Percentiles rank a stretch among this genome's conserved stretches.
Evolutionary conservation across 2,329 filamentous ascomycete species (phyloP).

Genomic region (Neurospora sp.): DNA sequence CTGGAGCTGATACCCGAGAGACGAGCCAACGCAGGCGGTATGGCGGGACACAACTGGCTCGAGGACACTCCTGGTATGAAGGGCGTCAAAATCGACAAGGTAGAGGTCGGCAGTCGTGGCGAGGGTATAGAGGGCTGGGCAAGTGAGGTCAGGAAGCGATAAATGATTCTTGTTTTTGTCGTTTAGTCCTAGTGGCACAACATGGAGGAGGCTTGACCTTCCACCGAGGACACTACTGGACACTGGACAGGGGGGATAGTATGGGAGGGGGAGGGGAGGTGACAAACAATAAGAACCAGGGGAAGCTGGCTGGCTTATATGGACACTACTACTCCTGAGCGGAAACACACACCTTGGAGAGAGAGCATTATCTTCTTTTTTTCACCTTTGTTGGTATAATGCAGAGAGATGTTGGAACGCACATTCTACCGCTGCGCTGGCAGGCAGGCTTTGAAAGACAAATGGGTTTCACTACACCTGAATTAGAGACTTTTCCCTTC

Average conservation of each 20-base stretch:
- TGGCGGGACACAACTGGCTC: conserved; percentile 78
- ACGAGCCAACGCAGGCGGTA: conserved; percentile 89
- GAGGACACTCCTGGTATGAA: conserved; percentile 86
- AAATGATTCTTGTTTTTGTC: conserved; percentile 15
- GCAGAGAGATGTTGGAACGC: not conserved
- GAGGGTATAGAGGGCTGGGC: conserved; percentile 95
- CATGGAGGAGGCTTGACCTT: not conserved
- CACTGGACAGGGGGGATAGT: not conserved
- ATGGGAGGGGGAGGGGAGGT: not conserved
- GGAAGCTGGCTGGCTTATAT: not conserved
- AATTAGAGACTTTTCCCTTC: not conserved
- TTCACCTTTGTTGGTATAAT: not conserved
- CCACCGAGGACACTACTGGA: not conserved
- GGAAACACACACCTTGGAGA: not conserved
- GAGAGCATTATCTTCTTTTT: not conserved
- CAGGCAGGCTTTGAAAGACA: not conserved
- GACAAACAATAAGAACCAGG: not conserved
- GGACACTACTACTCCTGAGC: not conserved
- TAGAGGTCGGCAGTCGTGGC: conserved; percentile 71
- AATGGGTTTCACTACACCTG: not conserved
- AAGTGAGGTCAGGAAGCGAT: conserved; percentile 76
- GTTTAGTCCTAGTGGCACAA: not conserved
- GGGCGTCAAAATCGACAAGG: conserved; percentile 57
- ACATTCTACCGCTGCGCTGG: not conserved
- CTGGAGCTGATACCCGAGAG: conserved; percentile 80